Conservation (phyloP, 352 stramenopile species). For the Hyaloperonospora arabidopsidis region DNA sequence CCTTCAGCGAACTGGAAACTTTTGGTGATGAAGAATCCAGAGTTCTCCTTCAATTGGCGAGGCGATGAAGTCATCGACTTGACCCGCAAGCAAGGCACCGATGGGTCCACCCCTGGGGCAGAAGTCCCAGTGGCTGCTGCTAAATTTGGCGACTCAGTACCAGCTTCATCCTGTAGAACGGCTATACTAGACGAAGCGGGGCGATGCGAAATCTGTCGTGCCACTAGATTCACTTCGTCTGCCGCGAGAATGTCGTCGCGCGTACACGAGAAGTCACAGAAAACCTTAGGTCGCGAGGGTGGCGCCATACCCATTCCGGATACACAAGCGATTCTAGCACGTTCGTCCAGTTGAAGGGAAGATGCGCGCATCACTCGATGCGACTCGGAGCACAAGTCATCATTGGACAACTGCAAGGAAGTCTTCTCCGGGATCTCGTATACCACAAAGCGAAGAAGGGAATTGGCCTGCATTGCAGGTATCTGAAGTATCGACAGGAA, state of each 20-base stretch:
- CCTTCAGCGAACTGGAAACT: conserved; percentile 71
- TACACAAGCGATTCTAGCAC: conserved; percentile 41
- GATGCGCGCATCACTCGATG: conserved; percentile 32
- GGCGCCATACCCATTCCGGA: conserved; percentile 54
- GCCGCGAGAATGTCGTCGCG: conserved; percentile 45
- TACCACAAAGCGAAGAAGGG: conserved; percentile 71
- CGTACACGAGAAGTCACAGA: conserved; percentile 75
- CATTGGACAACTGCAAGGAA: conserved; percentile 19
- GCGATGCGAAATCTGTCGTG: conserved; percentile 48
- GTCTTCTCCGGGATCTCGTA: conserved; percentile 65
- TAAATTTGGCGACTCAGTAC: conserved; percentile 23
- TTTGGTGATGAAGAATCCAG: conserved; percentile 70
- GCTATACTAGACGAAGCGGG: conserved; percentile 23
- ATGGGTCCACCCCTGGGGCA: conserved; percentile 18
- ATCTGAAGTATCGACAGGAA: conserved; percentile 80
- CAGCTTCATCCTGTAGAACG: conserved; percentile 26
- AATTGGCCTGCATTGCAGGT: conserved; percentile 50
- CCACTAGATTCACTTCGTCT: conserved; percentile 53
- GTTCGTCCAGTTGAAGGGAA: conserved; percentile 49
- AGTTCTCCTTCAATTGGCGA: conserved; percentile 66
- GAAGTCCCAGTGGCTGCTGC: conserved; percentile 9
- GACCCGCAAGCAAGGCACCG: conserved; percentile 43
- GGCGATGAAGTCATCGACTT: conserved; percentile 71
- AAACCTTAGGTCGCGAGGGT: conserved; percentile 53
- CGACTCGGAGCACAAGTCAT: conserved; percentile 20